Base-by-base conservation (phyloP, 2,329 filamentous ascomycete species). In the Exophiala spinifera region DNA sequence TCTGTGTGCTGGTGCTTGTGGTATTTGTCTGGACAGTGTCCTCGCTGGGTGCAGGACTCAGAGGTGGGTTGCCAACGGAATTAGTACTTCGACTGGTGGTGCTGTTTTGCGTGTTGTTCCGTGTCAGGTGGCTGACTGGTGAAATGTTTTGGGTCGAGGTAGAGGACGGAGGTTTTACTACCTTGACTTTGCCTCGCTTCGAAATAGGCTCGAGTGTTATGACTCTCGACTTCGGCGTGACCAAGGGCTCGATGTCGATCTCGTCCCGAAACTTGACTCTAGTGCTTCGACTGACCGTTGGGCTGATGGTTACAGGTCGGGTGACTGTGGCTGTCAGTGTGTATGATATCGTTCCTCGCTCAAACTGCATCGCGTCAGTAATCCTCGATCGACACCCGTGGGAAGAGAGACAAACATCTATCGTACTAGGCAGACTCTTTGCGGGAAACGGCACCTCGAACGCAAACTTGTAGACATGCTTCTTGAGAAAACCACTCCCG, bases 301-400 rank as follows among this genome's bases (percentile, higher is more conserved):
- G 86, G 13, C 86, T 81, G 58, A 96, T 95, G 4, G 91, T 85
- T 0, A 88, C 94, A 17, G 94, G 92, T 53, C 91, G 84, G 17
- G 92, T 97, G 53, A 97, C 72, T 7, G 91, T 96, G 28, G 92
- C 87, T 4, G 89, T 92, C 64, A 97, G 82, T 75, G 92, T 84
- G 73, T 97, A 99, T 17, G 88, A 87, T 64, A 99, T 89, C 1
- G 89, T 91, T 33, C 94, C 94, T 67, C 92, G 85, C 73, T 97
- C 94, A 70, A 99, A 99, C 91, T 97, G 70, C 25, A 53, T 21
- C 48, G 13, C 14, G 36, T 39, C n/a, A 20, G 40, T 42, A 51
- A 57, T 69, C 54, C 68, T 50, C 45, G 25, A 25, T 13, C 36
- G 15, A 31, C 45, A 37, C 51, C 46, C 55, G 51, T 53, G 45